Conservation (phyloP, 2,329 filamentous ascomycete species). For the Phialophora tarda region DNA sequence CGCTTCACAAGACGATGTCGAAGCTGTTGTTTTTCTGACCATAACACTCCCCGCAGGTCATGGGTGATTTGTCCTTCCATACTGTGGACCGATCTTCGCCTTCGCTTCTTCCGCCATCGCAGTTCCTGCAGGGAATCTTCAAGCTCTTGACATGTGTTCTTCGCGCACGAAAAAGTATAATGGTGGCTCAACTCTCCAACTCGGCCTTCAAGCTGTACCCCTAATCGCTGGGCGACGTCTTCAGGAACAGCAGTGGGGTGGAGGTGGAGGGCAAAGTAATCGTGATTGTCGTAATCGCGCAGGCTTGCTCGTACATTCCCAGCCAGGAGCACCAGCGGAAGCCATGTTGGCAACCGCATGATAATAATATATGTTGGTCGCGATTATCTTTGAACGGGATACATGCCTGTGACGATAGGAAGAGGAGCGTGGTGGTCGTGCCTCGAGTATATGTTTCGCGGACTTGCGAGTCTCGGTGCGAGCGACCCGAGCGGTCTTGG, state of each 20-base stretch:
- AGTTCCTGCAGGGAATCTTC: constrained; percentile 59
- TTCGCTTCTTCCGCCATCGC: constrained; percentile 52
- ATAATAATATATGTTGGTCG: constrained; percentile 14
- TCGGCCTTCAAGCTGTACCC: constrained; percentile 78
- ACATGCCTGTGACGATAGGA: constrained; percentile 22
- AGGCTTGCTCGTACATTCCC: constrained; percentile 43
- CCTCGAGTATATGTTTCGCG: neutral
- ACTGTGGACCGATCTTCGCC: constrained; percentile 16
- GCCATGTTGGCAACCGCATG: constrained; percentile 39
- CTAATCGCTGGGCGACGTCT: constrained; percentile 73
- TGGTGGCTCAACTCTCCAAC: constrained; percentile 79
- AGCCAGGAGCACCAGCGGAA: constrained; percentile 60
- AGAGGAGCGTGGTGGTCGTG: neutral
- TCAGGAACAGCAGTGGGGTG: constrained; percentile 68
- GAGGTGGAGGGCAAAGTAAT: constrained; percentile 93
- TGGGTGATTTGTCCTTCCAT: constrained; percentile 47
- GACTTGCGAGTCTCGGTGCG: constrained; percentile 4
- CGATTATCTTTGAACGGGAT: constrained; percentile 12
- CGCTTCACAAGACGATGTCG: constrained; percentile 68
- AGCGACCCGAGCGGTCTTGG: neutral
- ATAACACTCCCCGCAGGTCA: constrained; percentile 73
- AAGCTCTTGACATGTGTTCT: constrained; percentile 61
- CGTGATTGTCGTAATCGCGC: constrained; percentile 77
- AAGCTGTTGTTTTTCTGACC: constrained; percentile 77
- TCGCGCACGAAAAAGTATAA: constrained; percentile 79